Evolutionary conservation across 495 filamentous ascomycete genomes (phyloP).

Genomic region (Lasiosphaeria ovina): DNA sequence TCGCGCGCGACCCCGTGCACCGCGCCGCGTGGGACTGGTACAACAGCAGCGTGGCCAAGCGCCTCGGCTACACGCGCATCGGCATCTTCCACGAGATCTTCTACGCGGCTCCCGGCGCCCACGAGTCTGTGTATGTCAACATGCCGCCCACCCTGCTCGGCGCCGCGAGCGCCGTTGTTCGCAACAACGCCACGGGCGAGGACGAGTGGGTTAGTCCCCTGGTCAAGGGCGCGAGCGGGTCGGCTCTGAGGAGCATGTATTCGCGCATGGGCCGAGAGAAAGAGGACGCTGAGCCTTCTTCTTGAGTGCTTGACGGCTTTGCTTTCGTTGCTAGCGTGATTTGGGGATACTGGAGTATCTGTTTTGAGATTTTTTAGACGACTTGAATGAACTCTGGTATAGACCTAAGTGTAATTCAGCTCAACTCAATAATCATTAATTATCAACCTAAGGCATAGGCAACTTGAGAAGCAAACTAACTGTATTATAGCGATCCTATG

Average conservation of each 20-base stretch:
- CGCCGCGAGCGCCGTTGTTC: not conserved
- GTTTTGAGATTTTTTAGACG: no score
- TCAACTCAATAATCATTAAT: no score
- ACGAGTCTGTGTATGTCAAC: slow-evolving; percentile 23
- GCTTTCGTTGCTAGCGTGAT: no score
- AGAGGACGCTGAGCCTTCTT: not conserved
- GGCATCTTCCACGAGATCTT: slow-evolving; percentile 27
- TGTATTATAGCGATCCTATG: no score
- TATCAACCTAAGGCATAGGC: no score
- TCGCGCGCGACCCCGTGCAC: slow-evolving; percentile 49
- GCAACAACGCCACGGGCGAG: slow-evolving; percentile 12
- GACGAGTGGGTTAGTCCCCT: slow-evolving; percentile 18
- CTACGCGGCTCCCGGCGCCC: slow-evolving; percentile 12
- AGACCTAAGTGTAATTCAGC: no score
- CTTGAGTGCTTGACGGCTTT: no score
- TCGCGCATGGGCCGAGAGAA: slow-evolving; percentile 15
- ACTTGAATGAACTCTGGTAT: no score
- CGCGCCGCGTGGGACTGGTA: slow-evolving; percentile 49
- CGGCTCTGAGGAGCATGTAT: slow-evolving; percentile 6
- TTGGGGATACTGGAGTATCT: no score
- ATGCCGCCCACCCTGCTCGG: slow-evolving; percentile 22
- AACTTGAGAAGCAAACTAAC: no score
- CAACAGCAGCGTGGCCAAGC: slow-evolving; percentile 8
- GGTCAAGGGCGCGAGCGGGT: slow-evolving; percentile 9
- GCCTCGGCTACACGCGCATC: slow-evolving; percentile 7